Percentiles rank a stretch among this genome's conserved stretches.
phyloP scores from a whole-genome alignment of 2,329 filamentous ascomycete species.

The Venturia nashicola region DNA sequence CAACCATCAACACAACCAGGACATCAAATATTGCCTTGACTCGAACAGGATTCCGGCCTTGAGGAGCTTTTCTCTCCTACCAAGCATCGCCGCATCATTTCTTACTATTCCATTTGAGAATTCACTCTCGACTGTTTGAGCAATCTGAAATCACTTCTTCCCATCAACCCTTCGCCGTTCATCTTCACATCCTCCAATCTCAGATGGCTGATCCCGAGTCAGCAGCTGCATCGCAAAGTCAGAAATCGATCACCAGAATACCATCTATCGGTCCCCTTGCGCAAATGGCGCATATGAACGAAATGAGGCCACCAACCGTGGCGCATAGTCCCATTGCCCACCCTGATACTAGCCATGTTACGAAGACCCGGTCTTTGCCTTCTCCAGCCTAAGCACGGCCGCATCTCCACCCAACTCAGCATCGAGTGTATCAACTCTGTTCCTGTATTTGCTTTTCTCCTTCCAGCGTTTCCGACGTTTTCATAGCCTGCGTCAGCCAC shows the following conservation, averaged over 20 bases:
- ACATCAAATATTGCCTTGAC: too few relatives aligned
- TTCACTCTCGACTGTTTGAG: neutral
- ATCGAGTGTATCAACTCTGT: neutral
- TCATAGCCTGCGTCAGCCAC: slow-evolving; percentile 1
- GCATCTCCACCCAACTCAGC: neutral
- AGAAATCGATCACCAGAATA: neutral
- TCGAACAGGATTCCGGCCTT: too few relatives aligned
- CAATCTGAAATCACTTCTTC: neutral
- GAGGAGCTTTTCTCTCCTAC: too few relatives aligned
- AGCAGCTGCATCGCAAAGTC: neutral
- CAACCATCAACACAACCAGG: too few relatives aligned
- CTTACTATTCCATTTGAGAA: too few relatives aligned
- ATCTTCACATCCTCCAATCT: neutral
- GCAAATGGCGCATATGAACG: neutral
- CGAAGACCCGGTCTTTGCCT: neutral
- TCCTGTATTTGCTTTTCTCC: neutral
- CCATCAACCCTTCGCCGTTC: neutral
- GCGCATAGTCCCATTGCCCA: neutral
- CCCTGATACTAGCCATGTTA: neutral
- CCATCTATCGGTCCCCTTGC: neutral
- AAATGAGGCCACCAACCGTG: neutral
- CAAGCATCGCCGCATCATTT: too few relatives aligned
- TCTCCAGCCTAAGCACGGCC: neutral
- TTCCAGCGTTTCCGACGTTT: neutral
- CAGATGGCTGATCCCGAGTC: neutral